phyloP scores from a whole-genome alignment of 768 basidiomycete genomes.

The Ramaria sp. region DNA sequence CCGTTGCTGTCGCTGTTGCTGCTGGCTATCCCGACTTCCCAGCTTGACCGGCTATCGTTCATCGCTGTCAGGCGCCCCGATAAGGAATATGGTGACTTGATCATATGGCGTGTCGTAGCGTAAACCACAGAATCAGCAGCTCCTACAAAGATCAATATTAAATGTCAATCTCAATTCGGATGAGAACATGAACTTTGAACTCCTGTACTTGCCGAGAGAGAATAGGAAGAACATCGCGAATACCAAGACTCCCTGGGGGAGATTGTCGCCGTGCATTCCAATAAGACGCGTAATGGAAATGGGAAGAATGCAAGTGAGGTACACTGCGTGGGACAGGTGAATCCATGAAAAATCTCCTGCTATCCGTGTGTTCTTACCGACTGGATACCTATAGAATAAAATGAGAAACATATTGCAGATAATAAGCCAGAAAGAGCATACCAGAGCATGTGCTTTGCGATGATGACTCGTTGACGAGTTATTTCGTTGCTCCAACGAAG shows the following conservation, averaged over 20 bases:
- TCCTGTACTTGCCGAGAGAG: no score
- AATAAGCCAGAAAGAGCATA: not conserved
- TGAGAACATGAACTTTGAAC: no score
- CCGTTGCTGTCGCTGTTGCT: no score
- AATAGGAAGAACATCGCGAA: slow-evolving; percentile 5
- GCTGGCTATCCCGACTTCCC: no score
- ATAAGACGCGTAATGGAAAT: slow-evolving; percentile 6
- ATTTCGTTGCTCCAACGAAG: not conserved
- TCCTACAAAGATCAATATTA: no score
- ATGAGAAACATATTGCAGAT: not conserved
- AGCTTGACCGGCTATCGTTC: no score
- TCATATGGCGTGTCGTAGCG: no score
- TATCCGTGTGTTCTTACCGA: not conserved
- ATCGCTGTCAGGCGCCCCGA: no score
- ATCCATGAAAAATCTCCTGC: not conserved
- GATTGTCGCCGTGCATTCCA: not conserved
- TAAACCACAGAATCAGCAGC: no score
- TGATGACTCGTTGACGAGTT: not conserved
- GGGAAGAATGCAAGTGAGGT: slow-evolving; percentile 3
- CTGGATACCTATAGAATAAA: slow-evolving; percentile 4
- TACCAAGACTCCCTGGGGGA: slow-evolving; percentile 1
- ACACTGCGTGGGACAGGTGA: no score
- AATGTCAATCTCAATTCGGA: no score
- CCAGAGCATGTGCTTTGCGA: slow-evolving; percentile 1
- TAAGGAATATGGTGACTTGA: no score